Conservation (phyloP, 208 protist genomes). For the Crithidia expoeki region DNA sequence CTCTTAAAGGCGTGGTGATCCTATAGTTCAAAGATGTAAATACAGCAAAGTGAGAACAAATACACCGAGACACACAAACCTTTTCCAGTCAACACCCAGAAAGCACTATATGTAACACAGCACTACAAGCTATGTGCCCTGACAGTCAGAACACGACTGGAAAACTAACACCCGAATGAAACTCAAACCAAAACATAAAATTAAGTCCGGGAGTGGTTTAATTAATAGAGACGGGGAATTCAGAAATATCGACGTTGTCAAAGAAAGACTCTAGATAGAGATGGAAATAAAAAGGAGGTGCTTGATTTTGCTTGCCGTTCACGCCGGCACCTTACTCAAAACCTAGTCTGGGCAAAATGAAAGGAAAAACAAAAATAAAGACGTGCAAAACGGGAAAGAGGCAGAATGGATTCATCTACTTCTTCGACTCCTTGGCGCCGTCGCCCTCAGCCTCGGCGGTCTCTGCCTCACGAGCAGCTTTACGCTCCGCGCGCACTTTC, state of each 20-base stretch:
- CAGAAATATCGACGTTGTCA: constrained; percentile 18
- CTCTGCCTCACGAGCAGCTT: constrained; percentile 40
- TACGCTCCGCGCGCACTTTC: constrained; percentile 42
- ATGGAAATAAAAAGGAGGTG: constrained; percentile 1
- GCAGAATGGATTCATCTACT: neutral
- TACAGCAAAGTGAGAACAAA: neutral
- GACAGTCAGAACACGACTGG: constrained; percentile 21
- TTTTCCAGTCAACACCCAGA: constrained; percentile 14
- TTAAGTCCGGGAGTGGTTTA: constrained; percentile 15
- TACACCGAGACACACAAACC: constrained; percentile 4
- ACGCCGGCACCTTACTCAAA: neutral
- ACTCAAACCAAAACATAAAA: constrained; percentile 11
- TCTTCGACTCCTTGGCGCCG: constrained; percentile 10
- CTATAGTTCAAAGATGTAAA: constrained; percentile 18
- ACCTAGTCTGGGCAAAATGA: constrained; percentile 9
- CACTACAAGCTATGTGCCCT: constrained; percentile 17
- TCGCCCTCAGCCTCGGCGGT: constrained; percentile 16
- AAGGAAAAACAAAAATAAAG: constrained; percentile 10
- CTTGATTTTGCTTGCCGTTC: constrained; percentile 5
- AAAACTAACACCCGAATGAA: constrained; percentile 15
- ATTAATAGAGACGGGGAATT: constrained; percentile 1
- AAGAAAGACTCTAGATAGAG: constrained; percentile 6
- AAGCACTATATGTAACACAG: constrained; percentile 19
- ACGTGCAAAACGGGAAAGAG: neutral
- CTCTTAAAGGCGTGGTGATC: constrained; percentile 1